Base-by-base conservation (phyloP, 176 grass and related monocot genomes). In the Chloris gayana region DNA sequence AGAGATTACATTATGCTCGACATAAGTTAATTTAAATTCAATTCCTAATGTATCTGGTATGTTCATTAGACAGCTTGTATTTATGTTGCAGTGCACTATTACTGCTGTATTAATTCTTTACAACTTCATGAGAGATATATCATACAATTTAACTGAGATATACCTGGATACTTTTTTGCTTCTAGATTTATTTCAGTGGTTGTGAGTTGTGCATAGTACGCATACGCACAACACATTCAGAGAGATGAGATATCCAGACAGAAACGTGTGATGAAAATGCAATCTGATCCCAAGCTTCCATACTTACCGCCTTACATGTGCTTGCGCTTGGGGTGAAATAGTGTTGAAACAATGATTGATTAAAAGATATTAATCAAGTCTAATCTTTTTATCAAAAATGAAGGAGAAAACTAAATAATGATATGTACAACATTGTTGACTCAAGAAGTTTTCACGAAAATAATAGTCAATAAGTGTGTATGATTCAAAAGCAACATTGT, bases 11-110 rank as follows among this genome's bases (percentile, higher is more conserved):
- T 69, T 86, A 70, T 77, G 73, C 75, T 24, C 7, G 25, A 59
- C 53, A 57, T 34, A 51, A 35, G 49, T 77, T 72, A 82, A 42
- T 81, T 82, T 60, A 74, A 84, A 44, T 80, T 80, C 39, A 84
- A 79, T 29, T 50, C 57, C 19, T 50, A 21, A 70, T 75, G 76
- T 84, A 88, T 75, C 63, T 63, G 22, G 60, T 12, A 25, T 68
- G n/a, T 78, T 33, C 19, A 72, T 57, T 83, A 67, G 46, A 73
- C 9, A 21, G 32, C 11, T 24, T 70, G 45, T 10, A 17, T 45
- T 32, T 64, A 64, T 32, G 13, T 32, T 0, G 1, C 34, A 62
- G 12, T 67, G 58, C 67, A 38, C 26, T 14, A 12, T 3, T 3
- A 75, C 7, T 39, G n/a, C 1, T 72, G 45, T 79, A 57, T 63